Base-by-base conservation (phyloP, 2,329 filamentous ascomycete species). In the Penicillium sp. region DNA sequence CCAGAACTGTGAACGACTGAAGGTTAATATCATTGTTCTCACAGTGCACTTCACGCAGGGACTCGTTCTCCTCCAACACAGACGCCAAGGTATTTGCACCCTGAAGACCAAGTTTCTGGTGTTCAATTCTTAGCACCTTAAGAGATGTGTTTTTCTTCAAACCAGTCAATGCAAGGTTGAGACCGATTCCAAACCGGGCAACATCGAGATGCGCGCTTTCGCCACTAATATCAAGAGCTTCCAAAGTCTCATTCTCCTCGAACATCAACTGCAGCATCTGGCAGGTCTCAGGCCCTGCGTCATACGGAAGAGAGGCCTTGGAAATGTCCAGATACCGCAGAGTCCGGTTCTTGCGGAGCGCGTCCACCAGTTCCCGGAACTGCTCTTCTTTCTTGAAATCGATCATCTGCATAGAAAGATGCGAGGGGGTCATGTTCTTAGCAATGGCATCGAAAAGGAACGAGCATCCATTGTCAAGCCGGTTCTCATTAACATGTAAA, bases 151-250 rank as follows among this genome's bases (percentile, higher is more conserved):
- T 87, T 46, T 75, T 73, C 59, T 82, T 81, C 51, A 87, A 66
- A 4, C 84, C 84, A 14, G 75, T 75, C 47, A 87, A 67, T 14
- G 84, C 82, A 43, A 80, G 73, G 56, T 85, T 86, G 49, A 87
- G 74, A 2, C 84, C 83, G 45, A 82, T 80, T 13, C 84, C 84
- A 51, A 87, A 80, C 40, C 82, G 78, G 3, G 82, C 82, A 3
- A 81, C 81, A 58, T 87, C 84, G n/a, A 87, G 65, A 56, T 85
- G 79, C 5, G 84, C 84, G 54, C 84, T 81, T 57, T 87, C 84
- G 7, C 84, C 84, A 22, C 83, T 86, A 36, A 87, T 82, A 61
- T 87, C 81, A 10, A 87, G 68, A 61, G 82, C 81, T 55, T 82
- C 74, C 2, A 87, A 69, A 0, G 79, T 81, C n/a, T 74, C 73